Base-by-base conservation (phyloP, 352 stramenopile genomes). In the Phytophthora podocarpi region DNA sequence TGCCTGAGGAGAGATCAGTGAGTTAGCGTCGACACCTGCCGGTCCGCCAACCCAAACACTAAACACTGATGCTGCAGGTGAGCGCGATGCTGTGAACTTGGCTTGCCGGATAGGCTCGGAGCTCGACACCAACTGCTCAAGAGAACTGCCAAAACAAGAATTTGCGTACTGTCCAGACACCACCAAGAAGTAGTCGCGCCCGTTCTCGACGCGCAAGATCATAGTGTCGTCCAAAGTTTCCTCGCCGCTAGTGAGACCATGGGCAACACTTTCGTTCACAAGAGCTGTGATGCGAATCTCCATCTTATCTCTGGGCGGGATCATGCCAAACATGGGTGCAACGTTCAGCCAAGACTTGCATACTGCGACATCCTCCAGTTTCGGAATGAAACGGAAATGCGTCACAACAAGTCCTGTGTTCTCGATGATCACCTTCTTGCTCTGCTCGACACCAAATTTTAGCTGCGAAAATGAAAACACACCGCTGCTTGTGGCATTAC, bases 221-320 rank as follows among this genome's bases (percentile, higher is more conserved):
- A 99, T 85, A 5, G 97, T 97, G 60, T 99, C 97, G 37, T 99
- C 93, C 10, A 99, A 70, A 0, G 77, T 90, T 70, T 99, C 96
- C 40, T 85, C 67, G 24, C 89, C 92, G 21, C 80, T 88, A 47
- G 97, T 97, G 9, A 99, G 69, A 1, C 73, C 60, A 55, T 97
- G 89, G 0, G 96, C 94, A 5, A 94, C 96, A 2, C 75, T 61
- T 50, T 94, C 93, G 49, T 98, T 80, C 8, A 99, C 91, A 10
- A 86, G 87, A 24, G 96, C 87, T 3, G 86, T 97, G 41, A 98
- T 90, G 32, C 89, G 85, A 64, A 99, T 91, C n/a, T 86, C 86
- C 37, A 93, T 76, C 15, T 79, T 82, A 20, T 95, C 80, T 23
- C 80, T 76, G 0, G 87, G 88, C 13, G 83, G 81, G n/a, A 96